A percentile compares a stretch with the other conserved stretches of the same genome.
These are phyloP conservation scores for Leishmania aethiopica DNA, from an alignment of 208 protist genomes.

Conservation along the genomic window DNA sequence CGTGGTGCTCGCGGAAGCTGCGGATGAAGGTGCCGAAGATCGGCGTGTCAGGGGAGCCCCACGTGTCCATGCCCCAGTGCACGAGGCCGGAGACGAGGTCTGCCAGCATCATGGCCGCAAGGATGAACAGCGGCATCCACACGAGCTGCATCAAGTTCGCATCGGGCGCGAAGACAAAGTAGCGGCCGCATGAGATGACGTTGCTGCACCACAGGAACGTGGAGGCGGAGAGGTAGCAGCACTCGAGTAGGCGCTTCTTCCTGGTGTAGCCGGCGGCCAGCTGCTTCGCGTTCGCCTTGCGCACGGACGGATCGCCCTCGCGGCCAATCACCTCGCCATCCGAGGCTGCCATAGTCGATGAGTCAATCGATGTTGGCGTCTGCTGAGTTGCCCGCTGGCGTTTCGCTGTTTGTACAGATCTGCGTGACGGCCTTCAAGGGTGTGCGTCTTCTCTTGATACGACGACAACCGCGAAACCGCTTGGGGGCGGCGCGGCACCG, in stretches of 20 bases:
- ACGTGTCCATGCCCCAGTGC: slow-evolving; percentile 95
- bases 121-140: slow-evolving; percentile 70
- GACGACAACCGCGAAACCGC: not conserved
- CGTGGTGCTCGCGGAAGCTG: slow-evolving; percentile 95
- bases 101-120: slow-evolving; percentile 82
- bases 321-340: slow-evolving; percentile 42
- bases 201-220: slow-evolving; percentile 67
- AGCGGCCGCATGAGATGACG: slow-evolving; percentile 61
- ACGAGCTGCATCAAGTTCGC: slow-evolving; percentile 65
- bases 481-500: not conserved
- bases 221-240: slow-evolving; percentile 70
- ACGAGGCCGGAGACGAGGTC: slow-evolving; percentile 92
- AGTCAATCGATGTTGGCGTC: not conserved
- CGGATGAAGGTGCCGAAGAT: slow-evolving; percentile 94
- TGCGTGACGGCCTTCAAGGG: not conserved
- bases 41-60: slow-evolving; percentile 89
- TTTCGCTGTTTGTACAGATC: not conserved
- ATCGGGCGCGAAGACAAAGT: slow-evolving; percentile 70
- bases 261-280: slow-evolving; percentile 85
- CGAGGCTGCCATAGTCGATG: slow-evolving; percentile 9
- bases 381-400: not conserved
- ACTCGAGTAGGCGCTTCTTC: slow-evolving; percentile 85
- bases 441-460: not conserved
- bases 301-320: slow-evolving; percentile 56
- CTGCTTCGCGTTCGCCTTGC: slow-evolving; percentile 78